phyloP scores from a whole-genome alignment of 1,284 basidiomycete species.

The Lentinula novae-zelandiae region DNA sequence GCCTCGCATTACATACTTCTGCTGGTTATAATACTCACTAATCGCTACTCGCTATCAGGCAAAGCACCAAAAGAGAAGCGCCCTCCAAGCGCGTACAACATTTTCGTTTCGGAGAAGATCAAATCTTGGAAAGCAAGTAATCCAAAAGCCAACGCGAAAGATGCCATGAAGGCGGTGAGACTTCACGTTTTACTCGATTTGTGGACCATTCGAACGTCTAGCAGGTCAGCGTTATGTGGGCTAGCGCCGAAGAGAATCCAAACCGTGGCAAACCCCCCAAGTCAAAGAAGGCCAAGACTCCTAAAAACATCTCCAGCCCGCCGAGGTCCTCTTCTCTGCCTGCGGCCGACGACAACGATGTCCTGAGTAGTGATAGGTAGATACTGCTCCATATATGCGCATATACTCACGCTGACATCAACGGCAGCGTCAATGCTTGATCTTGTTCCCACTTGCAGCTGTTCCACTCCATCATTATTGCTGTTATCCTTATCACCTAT shows the following conservation, averaged over 20 bases:
- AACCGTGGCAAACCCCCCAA: constrained; percentile 1
- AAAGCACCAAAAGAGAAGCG: constrained; percentile 6
- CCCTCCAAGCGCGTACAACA: constrained; percentile 1
- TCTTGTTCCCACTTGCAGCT: background rate
- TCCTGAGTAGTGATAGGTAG: constrained; percentile 2
- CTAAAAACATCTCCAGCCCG: background rate
- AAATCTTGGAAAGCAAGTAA: background rate
- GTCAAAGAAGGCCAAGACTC: constrained; percentile 1
- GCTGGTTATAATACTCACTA: background rate
- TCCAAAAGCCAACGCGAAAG: background rate
- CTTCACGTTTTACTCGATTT: background rate
- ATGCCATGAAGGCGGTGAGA: constrained; percentile 1
- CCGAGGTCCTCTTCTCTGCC: constrained; percentile 3
- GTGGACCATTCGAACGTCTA: background rate
- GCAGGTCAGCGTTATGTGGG: constrained; percentile 1
- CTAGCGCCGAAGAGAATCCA: constrained; percentile 1
- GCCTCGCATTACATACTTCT: background rate
- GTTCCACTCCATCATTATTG: background rate
- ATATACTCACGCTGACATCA: background rate
- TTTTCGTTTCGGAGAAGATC: background rate
- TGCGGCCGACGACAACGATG: background rate
- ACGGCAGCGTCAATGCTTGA: background rate
- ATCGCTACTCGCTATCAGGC: background rate
- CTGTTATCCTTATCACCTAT: background rate
- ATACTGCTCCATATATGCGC: background rate